Evolutionary conservation across 2,329 filamentous ascomycete species (phyloP).

Genomic region (Verticillium isaacii): DNA sequence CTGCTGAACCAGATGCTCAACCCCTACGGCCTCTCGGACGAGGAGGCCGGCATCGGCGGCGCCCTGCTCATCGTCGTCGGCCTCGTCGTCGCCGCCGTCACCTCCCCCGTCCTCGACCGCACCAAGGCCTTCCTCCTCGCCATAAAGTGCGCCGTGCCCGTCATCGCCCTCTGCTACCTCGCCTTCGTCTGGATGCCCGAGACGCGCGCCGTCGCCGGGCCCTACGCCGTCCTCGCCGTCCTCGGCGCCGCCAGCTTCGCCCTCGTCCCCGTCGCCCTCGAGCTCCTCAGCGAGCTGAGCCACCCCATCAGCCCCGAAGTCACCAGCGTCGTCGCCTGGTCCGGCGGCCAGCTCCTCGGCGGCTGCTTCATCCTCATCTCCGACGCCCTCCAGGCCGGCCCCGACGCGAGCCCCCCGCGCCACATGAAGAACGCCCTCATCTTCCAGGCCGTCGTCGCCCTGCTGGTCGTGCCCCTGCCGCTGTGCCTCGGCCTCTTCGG

Average conservation of each 20-base stretch:
- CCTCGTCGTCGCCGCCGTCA: slow-evolving; percentile 69
- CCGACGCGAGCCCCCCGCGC: slow-evolving; percentile 50
- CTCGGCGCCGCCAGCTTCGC: slow-evolving; percentile 77
- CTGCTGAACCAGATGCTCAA: slow-evolving; percentile 85
- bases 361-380: slow-evolving; percentile 80
- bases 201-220: slow-evolving; percentile 51
- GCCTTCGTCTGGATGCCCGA: slow-evolving; percentile 72
- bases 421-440: slow-evolving; percentile 75
- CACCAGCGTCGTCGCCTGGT: slow-evolving; percentile 79
- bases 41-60: slow-evolving; percentile 83
- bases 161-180: slow-evolving; percentile 71
- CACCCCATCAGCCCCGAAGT: slow-evolving; percentile 85
- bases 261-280: slow-evolving; percentile 77
- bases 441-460: slow-evolving; percentile 70
- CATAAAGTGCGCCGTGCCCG: slow-evolving; percentile 69
- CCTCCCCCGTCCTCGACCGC: slow-evolving; percentile 77
- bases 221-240: slow-evolving; percentile 70
- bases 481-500: slow-evolving; percentile 69
- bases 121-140: slow-evolving; percentile 73
- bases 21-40: slow-evolving; percentile 80
- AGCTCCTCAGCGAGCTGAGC: slow-evolving; percentile 82
- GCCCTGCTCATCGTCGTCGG: slow-evolving; percentile 87
- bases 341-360: slow-evolving; percentile 78
- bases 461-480: slow-evolving; percentile 61
- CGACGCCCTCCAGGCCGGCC: slow-evolving; percentile 62